These are phyloP conservation scores for Ogataea sp. DNA, from an alignment of 805 yeast species.

Conservation along the genomic window DNA sequence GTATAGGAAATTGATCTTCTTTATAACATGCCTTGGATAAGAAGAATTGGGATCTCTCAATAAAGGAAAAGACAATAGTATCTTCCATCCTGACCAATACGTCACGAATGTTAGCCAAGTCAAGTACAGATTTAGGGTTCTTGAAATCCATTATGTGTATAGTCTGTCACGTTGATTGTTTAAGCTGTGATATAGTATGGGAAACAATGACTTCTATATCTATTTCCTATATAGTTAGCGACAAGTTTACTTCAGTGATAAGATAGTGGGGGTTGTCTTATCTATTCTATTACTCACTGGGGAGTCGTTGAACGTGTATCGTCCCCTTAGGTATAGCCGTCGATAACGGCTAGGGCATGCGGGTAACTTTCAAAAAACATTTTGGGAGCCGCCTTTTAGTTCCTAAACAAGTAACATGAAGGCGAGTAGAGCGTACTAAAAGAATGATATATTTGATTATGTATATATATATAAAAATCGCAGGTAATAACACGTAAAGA, in stretches of 20 bases:
- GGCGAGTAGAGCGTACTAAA: no score
- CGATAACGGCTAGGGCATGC: no score
- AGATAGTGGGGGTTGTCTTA: no score
- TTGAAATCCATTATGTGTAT: constrained; percentile 62
- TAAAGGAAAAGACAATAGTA: constrained; percentile 84
- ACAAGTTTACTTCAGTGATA: no score
- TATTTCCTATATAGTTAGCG: no score
- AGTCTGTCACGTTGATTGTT: neutral
- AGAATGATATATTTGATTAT: neutral
- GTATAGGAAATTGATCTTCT: constrained; percentile 46
- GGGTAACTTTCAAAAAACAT: neutral
- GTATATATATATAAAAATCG: neutral
- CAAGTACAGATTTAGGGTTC: constrained; percentile 74
- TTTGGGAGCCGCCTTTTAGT: no score
- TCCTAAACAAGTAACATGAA: no score
- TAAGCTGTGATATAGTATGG: neutral
- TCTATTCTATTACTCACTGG: no score
- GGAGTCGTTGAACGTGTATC: no score
- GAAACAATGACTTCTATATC: no score
- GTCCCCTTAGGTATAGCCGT: neutral
- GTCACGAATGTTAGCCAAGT: constrained; percentile 74
- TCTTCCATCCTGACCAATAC: constrained; percentile 92
- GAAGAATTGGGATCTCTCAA: constrained; percentile 87
- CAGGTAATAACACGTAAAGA: no score
- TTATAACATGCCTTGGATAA: constrained; percentile 70